Conservation (phyloP, 1,139 yeast species). For the Kodamaea plutei region DNA sequence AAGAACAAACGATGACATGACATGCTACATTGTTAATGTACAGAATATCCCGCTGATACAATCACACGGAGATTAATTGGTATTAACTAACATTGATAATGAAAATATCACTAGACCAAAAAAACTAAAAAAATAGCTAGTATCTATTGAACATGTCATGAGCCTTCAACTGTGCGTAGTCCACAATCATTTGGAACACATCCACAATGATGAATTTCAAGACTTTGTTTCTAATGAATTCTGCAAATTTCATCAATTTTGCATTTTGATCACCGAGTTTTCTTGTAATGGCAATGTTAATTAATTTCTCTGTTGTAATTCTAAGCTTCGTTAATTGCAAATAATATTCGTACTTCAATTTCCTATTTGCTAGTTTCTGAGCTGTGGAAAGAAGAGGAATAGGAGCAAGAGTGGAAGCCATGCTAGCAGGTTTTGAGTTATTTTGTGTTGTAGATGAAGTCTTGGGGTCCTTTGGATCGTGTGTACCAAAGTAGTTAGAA, state of each 20-base stretch:
- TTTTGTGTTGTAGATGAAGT: neutral
- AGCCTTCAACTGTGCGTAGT: conserved; percentile 30
- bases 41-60: too few relatives aligned
- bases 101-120: too few relatives aligned
- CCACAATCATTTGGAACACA: conserved; percentile 34
- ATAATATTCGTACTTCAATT: conserved; percentile 37
- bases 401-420: conserved; percentile 10
- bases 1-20: too few relatives aligned
- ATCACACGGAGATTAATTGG: too few relatives aligned
- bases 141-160: conserved; percentile 7
- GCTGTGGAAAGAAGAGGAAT: conserved; percentile 16
- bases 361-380: conserved; percentile 32
- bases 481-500: conserved; percentile 13
- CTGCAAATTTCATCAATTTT: conserved; percentile 28
- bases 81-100: too few relatives aligned
- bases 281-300: conserved; percentile 17
- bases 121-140: too few relatives aligned
- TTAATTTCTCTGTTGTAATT: conserved; percentile 14
- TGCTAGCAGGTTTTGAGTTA: neutral
- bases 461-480: conserved; percentile 9
- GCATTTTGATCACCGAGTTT: conserved; percentile 10
- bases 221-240: conserved; percentile 34
- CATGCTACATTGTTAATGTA: too few relatives aligned
- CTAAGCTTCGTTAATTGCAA: conserved; percentile 18
- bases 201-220: conserved; percentile 40